Base-by-base conservation (phyloP, 345 rosid genomes). In the Acer saccharum region DNA sequence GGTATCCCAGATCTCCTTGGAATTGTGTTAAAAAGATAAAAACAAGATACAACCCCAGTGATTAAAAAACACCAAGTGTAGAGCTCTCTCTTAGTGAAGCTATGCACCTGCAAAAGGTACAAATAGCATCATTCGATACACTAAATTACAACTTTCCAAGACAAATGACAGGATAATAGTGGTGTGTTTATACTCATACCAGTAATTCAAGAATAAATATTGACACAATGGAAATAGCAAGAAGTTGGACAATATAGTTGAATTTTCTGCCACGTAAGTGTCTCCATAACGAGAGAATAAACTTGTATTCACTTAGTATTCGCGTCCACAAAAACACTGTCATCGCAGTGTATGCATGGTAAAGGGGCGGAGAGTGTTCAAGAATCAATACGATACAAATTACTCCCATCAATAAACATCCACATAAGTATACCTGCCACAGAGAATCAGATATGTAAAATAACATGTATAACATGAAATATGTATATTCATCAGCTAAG, bases 31-130 rank as follows among this genome's bases (percentile, higher is more conserved):
- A 82, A 87, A 77, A 95, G 89, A 87, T 87, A 82, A 77, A 86
- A 27, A 75, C 85, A 82, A 73, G 95, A 95, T 67, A 86, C 46
- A 29, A 77, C 78, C 80, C 98, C 98, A 10, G 76, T 84, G 78
- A 80, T 77, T 43, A 95, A 77, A 84, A 95, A 95, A 84, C 93
- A 95, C 92, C 94, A 90, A 43, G 98, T 95, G 84, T 95, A 95
- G 65, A 93, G 95, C 86, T 88, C 89, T 84, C 98, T 89, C 80
- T 92, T 94, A 20, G 98, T 90, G 88, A 91, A 95, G 90, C 98
- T 95, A 83, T 93, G 83, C 76, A 93, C 98, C 98, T 95, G 91
- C 84, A 85, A 58, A 81, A 79, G 68, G 78, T 72, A 80, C 71
- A 81, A 77, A 75, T 29, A 63, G 68, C 32, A 76, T 57, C 43